Conservation (phyloP, 306 rosid genomes). For the Pyrus pyrifolia region DNA sequence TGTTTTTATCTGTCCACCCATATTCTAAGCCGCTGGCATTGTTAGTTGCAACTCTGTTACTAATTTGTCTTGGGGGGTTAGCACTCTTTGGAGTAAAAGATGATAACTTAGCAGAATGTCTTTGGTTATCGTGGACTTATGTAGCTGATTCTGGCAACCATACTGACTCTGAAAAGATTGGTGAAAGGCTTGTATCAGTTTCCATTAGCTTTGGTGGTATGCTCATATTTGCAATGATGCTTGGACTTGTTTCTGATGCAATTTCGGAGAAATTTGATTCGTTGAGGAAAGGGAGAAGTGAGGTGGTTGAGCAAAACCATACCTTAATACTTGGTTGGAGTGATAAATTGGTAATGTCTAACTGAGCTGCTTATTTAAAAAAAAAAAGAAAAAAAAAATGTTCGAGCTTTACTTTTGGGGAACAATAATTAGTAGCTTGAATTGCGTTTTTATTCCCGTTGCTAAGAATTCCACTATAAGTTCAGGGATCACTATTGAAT, state of each 20-base stretch:
- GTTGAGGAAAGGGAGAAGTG: conserved; percentile 84
- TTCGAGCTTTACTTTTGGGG: not conserved
- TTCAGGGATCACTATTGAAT: conserved; percentile 80
- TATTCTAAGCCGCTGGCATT: conserved; percentile 81
- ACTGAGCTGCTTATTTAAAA: not conserved
- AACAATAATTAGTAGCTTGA: conserved; percentile 5
- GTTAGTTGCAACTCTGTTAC: conserved; percentile 70
- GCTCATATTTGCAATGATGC: conserved; percentile 98
- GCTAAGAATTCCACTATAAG: conserved; percentile 10
- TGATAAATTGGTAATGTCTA: conserved; percentile 60
- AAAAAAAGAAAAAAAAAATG: not conserved
- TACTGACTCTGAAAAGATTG: conserved; percentile 57
- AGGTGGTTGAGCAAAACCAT: conserved; percentile 82
- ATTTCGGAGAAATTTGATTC: conserved; percentile 89
- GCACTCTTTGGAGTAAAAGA: conserved; percentile 80
- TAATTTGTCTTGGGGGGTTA: conserved; percentile 72
- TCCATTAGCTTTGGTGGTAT: conserved; percentile 91
- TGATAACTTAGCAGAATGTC: conserved; percentile 57
- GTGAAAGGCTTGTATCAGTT: conserved; percentile 78
- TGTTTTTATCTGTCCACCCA: conserved; percentile 74
- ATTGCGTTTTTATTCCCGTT: not conserved
- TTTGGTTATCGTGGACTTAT: conserved; percentile 89
- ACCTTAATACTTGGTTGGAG: conserved; percentile 97
- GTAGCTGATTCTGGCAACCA: conserved; percentile 92
- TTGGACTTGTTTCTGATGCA: conserved; percentile 88